Base-by-base conservation (phyloP, 2,329 filamentous ascomycete species). In the Pezicula neosporulosa region DNA sequence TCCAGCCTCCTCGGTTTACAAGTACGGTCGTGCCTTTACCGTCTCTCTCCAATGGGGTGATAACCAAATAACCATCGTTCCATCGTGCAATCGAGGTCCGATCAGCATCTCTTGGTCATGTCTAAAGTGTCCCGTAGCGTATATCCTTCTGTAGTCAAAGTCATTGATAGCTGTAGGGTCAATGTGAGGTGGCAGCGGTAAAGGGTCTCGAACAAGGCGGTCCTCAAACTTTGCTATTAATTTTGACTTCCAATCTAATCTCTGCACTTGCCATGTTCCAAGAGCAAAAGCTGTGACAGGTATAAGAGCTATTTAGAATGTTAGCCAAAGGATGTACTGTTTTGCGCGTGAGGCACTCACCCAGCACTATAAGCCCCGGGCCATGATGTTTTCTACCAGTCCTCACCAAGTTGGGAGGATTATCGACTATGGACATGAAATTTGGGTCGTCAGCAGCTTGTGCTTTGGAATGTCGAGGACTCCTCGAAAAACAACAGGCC, bases 41-140 rank as follows among this genome's bases (percentile, higher is more conserved):
- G 2, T 77, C 76, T 47, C 92, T 77, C 72, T 97, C 91, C 5
- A 99, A 75, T 18, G 94, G 94, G 42, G 94, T 99, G 21, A 99
- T 76, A 36, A 99, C 93, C 63, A 95, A 82, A 71, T 85, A 99
- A 2, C 94, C 94, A 66, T 96, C 87, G 65, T 93, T 82, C 12
- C 93, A 56, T 99, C 93, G 56, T 85, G 81, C 75, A 96, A 83
- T 44, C 94, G 83, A 51, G 94, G 94, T 1, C 94, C 94, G 53
- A 99, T 85, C 48, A 99, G 77, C 92, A 99, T 99, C 75, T 99
- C 94, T 68, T 89, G 83, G 67, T 97, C 92, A 70, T 99, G 94
- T 37, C 88, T 76, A 60, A 90, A 85, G 50, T 70, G 75, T 9
- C 94, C 94, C 0, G 76, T 82, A 10, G 90, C 87, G 56, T 82